Evolutionary conservation across 2,329 filamentous ascomycete species (phyloP), one percentile per base, ranked within the genome.

Genomic region (Mollisiaceae sp.): DNA sequence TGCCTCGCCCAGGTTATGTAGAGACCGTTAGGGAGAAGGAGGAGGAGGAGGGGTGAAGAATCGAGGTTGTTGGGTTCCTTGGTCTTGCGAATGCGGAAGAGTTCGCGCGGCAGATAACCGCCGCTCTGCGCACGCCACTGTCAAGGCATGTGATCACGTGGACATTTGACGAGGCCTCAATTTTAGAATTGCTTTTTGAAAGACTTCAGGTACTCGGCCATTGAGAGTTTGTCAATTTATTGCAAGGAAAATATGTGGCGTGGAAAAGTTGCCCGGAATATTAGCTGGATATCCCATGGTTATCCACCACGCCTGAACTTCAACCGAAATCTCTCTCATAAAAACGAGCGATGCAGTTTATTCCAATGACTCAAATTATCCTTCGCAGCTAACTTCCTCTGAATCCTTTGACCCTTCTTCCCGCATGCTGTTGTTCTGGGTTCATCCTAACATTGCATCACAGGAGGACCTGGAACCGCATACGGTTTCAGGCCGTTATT

Each of bases 401-500:
- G 6, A 32, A 32, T 32, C 27, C 27, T 32, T 32, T 3, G 6
- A 32, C 27, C 27, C 27, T 32, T 32, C 27, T 32, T 32, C 27
- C 6, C 27, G 27, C 27, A 32, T 32, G 27, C 3, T 18, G n/a
- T 24, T 6, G 8, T 50, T 50, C 8, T 32, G 6, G n/a, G 35
- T 32, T 56, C 22, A n/a, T 50, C 20, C 22, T 65, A 70, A 47
- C 77, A 77, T 2, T 60, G 71, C 62, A 75, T 67, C n/a, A 79
- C 75, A 4, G 77, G 75, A 58, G 80, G 78, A 63, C 81, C 78
- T 14, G 73, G 74, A 55, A 81, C 78, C 54, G 78, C 77, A 73
- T 82, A 81, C 72, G 79, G 78, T 66, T 80, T 78, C 38, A 76
- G 73, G 18, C 77, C 77, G n/a, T 75, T 75, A 12, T 78, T 77